phyloP scores from a whole-genome alignment of 192 early-diverging fungal genomes.

The Kappamyces sp. region DNA sequence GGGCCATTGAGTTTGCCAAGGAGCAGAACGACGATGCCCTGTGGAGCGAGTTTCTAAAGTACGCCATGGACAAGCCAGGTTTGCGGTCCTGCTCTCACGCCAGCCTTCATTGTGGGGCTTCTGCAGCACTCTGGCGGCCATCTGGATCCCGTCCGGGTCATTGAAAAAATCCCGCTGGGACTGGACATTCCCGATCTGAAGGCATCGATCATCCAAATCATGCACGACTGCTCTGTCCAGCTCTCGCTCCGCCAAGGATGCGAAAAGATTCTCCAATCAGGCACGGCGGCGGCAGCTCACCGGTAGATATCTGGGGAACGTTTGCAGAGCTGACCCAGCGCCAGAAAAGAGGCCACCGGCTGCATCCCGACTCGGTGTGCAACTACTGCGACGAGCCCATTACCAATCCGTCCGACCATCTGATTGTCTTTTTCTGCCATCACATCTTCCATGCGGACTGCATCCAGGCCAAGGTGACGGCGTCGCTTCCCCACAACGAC shows the following conservation, averaged over 20 bases:
- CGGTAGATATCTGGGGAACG: slow-evolving; percentile 6
- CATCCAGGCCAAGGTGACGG: slow-evolving; percentile 26
- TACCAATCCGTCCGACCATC: slow-evolving; percentile 16
- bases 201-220: slow-evolving; percentile 74
- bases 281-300: slow-evolving; percentile 68
- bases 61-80: slow-evolving; percentile 93
- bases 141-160: slow-evolving; percentile 75
- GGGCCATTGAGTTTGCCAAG: slow-evolving; percentile 96
- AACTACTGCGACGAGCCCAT: not conserved
- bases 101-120: slow-evolving; percentile 85
- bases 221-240: slow-evolving; percentile 84
- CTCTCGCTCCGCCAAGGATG: slow-evolving; percentile 85
- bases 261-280: slow-evolving; percentile 81
- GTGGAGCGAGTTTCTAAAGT: slow-evolving; percentile 92
- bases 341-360: not conserved
- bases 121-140: slow-evolving; percentile 84
- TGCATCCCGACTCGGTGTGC: not conserved
- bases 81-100: slow-evolving; percentile 19
- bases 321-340: slow-evolving; percentile 9
- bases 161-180: slow-evolving; percentile 71
- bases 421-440: slow-evolving; percentile 84
- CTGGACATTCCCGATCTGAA: slow-evolving; percentile 78
- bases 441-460: slow-evolving; percentile 85
- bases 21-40: slow-evolving; percentile 93
- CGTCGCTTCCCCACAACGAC: too few species aligned